These are phyloP conservation scores for Fusarium sarcochroum DNA, from an alignment of 2,329 filamentous ascomycete species.

Conservation along the genomic window DNA sequence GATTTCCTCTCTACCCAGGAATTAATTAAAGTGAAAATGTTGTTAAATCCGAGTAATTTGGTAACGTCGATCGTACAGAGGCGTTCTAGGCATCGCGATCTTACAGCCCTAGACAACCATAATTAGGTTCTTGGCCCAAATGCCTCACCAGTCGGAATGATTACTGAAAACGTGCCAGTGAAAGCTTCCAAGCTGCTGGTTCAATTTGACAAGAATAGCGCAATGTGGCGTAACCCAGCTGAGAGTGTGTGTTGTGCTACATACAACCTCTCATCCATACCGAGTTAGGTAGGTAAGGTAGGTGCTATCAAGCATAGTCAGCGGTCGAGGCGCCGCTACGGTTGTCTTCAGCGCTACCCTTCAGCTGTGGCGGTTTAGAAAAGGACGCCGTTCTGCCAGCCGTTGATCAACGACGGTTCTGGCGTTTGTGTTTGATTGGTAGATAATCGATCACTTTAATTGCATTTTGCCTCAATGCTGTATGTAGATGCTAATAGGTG, in stretches of 20 bases:
- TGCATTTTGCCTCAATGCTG: not conserved
- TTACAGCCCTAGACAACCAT: not conserved
- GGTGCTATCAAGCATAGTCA: conserved; percentile 19
- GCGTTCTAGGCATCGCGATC: conserved; percentile 23
- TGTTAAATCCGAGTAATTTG: conserved; percentile 6
- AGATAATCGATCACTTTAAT: conserved; percentile 14
- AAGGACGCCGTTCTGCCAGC: conserved; percentile 9
- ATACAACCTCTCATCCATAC: too few relatives aligned
- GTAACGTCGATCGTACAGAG: conserved; percentile 9
- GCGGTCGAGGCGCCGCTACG: conserved; percentile 11
- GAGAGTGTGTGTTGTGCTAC: not conserved
- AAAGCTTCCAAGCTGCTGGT: conserved; percentile 9
- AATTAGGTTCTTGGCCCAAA: conserved; percentile 2
- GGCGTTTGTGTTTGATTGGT: conserved; percentile 35
- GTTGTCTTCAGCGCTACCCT: conserved; percentile 21
- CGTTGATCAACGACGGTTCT: conserved; percentile 29
- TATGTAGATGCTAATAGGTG: conserved; percentile 10
- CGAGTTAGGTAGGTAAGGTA: not conserved
- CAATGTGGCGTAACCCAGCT: conserved; percentile 23
- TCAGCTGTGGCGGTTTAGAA: conserved; percentile 35
- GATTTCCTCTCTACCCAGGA: not conserved
- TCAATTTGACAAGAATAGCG: conserved; percentile 16
- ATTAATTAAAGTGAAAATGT: conserved; percentile 1
- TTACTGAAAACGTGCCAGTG: conserved; percentile 21
- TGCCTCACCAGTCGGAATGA: conserved; percentile 14